Base-by-base conservation (phyloP, 2,329 filamentous ascomycete species). In the Aspergillus terreus region DNA sequence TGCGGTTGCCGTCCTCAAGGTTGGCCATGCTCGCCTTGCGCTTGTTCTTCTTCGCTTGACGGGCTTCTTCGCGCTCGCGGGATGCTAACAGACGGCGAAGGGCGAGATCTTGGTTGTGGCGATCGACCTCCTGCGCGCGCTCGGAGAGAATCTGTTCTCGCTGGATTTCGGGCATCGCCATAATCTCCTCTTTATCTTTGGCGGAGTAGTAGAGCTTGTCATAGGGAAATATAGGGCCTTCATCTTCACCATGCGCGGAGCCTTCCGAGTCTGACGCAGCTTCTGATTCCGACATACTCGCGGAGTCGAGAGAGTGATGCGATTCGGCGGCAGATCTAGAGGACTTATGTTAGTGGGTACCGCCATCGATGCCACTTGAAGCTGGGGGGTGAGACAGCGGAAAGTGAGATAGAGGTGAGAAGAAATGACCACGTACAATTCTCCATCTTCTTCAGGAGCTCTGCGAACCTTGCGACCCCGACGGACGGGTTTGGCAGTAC, bases 141-240 rank as follows among this genome's bases (percentile, higher is more conserved):
- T 95, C 89, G 17, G 91, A 92, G 6, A 99, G 82, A 42, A 96
- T 86, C 67, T 90, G 84, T 71, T 99, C 94, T 56, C 92, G 87
- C 66, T 95, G 86, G 47, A 97, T 86, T 74, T 97, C 92, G 27
- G 91, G 86, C 81, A 96, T 84, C 51, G 79, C 82, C 81, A 94
- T 85, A 56, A 99, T 94, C 47, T 87, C 79, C 6, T 80, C 80
- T 70, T 89, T 92, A 66, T 94, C 89, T 36, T 83, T 79, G 42
- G 84, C 78, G 59, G 83, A 88, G 62, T 83, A 81, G 69, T 90
- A 94, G 64, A 94, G 85, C 61, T 92, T 92, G 58, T 99, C 94
- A 56, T 96, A 82, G 0, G 92, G 91, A 66, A 95, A 84, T 63
- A 70, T 87, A 77, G 64, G 86, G 4, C 73, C 71, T 47, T 75